Evolutionary conservation across 2,329 filamentous ascomycete genomes (phyloP), one percentile per base, ranked within the genome.

Genomic region (Cercospora sojina): DNA sequence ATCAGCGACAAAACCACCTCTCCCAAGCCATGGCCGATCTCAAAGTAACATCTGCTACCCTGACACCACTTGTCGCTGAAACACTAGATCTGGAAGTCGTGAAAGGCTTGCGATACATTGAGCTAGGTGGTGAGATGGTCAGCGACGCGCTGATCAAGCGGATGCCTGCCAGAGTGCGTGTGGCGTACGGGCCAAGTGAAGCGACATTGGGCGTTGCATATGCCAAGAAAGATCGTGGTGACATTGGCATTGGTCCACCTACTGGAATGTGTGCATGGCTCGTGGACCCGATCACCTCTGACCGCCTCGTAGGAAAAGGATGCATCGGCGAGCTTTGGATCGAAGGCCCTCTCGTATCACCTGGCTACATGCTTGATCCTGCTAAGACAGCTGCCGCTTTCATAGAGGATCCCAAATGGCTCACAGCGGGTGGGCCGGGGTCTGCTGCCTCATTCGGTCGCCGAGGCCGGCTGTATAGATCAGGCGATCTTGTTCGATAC

Each of bases 301-400:
- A 57, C 5, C 27, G 27, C 3, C 53, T 74, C 0, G 57, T 79
- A 1, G 79, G 81, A 0, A 72, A 82, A 7, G 82, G 82, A 9
- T 77, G 77, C 25, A 73, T 81, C 5, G 81, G 81, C n/a, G 81
- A 83, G 66, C 70, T 83, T 55, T 69, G 82, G 0, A 66, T 83
- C 2, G 80, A 81, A 67, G 80, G 81, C 12, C 78, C 77, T 58
- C 79, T 78, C 23, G 72, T 83, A 18, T 79, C 76, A 1, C 76
- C 76, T 5, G 81, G 77, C 12, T 83, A 83, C 62, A 74, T 83
- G 23, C 68, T 69, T 35, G 67, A 69, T 20, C 38, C 53, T 2
- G 65, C 49, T 13, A 70, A 71, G 58, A 78, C 74, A 1, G 62
- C 63, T 3, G 67, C 59, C 8, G 68, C 70, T 1, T 79, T 78